Evolutionary conservation across 768 basidiomycete genomes (phyloP).

Genomic region (Strobilomyces dryophilus): DNA sequence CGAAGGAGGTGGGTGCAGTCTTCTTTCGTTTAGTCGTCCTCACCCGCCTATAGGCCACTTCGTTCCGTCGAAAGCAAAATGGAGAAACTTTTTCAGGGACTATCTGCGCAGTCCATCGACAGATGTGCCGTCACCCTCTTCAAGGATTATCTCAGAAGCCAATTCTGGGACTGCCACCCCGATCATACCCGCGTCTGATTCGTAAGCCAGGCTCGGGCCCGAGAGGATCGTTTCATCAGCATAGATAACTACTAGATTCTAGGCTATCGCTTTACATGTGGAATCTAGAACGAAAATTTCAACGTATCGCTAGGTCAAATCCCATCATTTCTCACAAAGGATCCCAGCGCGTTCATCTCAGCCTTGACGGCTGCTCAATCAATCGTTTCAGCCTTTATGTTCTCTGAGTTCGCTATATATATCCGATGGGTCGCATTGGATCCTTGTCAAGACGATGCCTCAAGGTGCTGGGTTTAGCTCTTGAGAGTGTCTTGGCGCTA

Average conservation of each 20-base stretch:
- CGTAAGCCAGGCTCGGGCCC: not conserved
- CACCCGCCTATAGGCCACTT: constrained; percentile 59
- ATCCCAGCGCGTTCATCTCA: not conserved
- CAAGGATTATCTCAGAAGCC: constrained; percentile 31
- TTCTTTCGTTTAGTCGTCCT: not conserved
- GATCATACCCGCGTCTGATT: constrained; percentile 9
- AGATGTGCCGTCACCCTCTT: constrained; percentile 43
- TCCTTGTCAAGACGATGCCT: not conserved
- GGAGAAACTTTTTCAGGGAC: constrained; percentile 70
- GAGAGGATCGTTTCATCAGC: not conserved
- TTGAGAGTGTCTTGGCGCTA: not conserved
- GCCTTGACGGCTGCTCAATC: not conserved
- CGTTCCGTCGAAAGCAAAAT: constrained; percentile 71
- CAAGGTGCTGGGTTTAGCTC: not conserved
- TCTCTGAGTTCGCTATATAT: not conserved
- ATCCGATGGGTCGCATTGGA: not conserved
- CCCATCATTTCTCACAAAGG: not conserved
- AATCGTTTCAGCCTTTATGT: not conserved
- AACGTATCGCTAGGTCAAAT: not conserved
- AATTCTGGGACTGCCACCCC: constrained; percentile 50
- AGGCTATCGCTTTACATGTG: not conserved
- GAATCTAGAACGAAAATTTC: not conserved
- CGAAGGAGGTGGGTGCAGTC: constrained; percentile 61
- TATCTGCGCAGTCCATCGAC: constrained; percentile 55
- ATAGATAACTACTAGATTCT: constrained; percentile 6